Percentiles rank a stretch among this genome's conserved stretches.
These are phyloP conservation scores for Aphanocladium album DNA, from an alignment of 2,329 filamentous ascomycete genomes.

Conservation along the genomic window DNA sequence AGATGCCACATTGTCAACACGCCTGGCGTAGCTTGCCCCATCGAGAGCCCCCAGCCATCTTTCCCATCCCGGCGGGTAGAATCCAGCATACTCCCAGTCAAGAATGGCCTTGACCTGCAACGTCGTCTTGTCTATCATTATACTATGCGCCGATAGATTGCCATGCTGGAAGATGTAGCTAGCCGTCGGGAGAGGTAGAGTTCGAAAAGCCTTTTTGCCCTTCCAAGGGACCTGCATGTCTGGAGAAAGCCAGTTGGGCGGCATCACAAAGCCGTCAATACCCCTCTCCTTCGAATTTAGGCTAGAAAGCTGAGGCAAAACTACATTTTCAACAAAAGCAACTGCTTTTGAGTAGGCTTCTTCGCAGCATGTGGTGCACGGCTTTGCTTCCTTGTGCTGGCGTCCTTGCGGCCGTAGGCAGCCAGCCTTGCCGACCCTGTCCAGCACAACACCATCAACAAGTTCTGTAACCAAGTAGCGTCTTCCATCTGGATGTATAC, in stretches of 20 bases:
- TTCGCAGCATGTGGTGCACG: slow-evolving; percentile 10
- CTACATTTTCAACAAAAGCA: slow-evolving; percentile 5
- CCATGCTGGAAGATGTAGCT: slow-evolving; percentile 15
- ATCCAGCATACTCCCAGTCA: slow-evolving; percentile 17
- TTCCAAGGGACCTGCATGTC: slow-evolving; percentile 10
- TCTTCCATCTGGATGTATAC: slow-evolving; percentile 11
- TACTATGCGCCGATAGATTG: slow-evolving; percentile 13
- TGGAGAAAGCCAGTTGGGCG: slow-evolving; percentile 12
- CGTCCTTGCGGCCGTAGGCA: neutral
- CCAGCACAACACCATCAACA: slow-evolving; percentile 4
- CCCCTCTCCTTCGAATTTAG: slow-evolving; percentile 12
- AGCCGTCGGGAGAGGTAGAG: slow-evolving; percentile 7
- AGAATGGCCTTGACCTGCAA: slow-evolving; percentile 15
- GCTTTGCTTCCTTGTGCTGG: neutral
- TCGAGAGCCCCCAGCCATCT: slow-evolving; percentile 14
- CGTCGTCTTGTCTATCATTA: slow-evolving; percentile 12
- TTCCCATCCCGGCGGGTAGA: slow-evolving; percentile 14
- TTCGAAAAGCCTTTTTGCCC: slow-evolving; percentile 4
- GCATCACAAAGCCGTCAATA: slow-evolving; percentile 17
- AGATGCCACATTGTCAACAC: neutral
- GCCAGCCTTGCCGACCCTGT: neutral
- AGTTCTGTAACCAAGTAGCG: slow-evolving; percentile 13
- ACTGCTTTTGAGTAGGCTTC: slow-evolving; percentile 12
- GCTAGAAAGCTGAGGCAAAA: slow-evolving; percentile 13
- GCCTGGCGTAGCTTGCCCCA: slow-evolving; percentile 3